phyloP scores from a whole-genome alignment of 768 basidiomycete genomes.

The Boletus pseudopeckii region DNA sequence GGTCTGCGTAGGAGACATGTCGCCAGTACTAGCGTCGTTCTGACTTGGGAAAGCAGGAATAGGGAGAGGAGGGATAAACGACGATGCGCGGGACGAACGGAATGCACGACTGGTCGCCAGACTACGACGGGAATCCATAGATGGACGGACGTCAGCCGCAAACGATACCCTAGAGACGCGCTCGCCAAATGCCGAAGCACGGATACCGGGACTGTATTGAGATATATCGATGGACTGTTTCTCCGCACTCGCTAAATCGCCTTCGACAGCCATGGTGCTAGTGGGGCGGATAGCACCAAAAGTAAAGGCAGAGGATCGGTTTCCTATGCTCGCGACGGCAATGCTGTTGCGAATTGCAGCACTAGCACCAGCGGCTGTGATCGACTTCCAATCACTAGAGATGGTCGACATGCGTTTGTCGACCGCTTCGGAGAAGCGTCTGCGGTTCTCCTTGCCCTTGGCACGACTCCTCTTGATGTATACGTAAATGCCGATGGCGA shows the following conservation, averaged over 20 bases:
- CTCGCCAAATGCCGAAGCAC: slow-evolving; percentile 47
- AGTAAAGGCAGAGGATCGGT: slow-evolving; percentile 48
- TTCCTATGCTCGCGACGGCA: slow-evolving; percentile 38
- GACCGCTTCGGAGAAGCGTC: slow-evolving; percentile 59
- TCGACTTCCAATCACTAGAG: slow-evolving; percentile 71
- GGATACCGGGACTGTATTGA: slow-evolving; percentile 47
- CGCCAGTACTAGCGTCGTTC: slow-evolving; percentile 23
- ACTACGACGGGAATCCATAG: slow-evolving; percentile 42
- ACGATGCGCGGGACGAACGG: slow-evolving; percentile 42
- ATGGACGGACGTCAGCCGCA: slow-evolving; percentile 55
- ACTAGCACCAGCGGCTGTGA: slow-evolving; percentile 64
- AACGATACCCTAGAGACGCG: slow-evolving; percentile 66
- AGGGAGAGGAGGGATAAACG: slow-evolving; percentile 42
- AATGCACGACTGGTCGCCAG: slow-evolving; percentile 41
- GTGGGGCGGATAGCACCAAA: slow-evolving; percentile 55
- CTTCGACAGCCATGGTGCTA: slow-evolving; percentile 44
- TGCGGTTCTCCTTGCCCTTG: slow-evolving; percentile 48
- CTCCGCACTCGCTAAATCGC: slow-evolving; percentile 32
- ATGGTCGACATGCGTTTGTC: slow-evolving; percentile 86
- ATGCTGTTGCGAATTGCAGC: slow-evolving; percentile 73
- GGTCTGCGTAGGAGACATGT: slow-evolving; percentile 45
- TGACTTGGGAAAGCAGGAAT: slow-evolving; percentile 11
- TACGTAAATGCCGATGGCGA: slow-evolving; percentile 38
- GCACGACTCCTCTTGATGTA: slow-evolving; percentile 56
- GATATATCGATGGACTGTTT: slow-evolving; percentile 39